These are phyloP conservation scores for Bromus sterilis DNA, from an alignment of 176 grass and related monocot species.

Conservation along the genomic window DNA sequence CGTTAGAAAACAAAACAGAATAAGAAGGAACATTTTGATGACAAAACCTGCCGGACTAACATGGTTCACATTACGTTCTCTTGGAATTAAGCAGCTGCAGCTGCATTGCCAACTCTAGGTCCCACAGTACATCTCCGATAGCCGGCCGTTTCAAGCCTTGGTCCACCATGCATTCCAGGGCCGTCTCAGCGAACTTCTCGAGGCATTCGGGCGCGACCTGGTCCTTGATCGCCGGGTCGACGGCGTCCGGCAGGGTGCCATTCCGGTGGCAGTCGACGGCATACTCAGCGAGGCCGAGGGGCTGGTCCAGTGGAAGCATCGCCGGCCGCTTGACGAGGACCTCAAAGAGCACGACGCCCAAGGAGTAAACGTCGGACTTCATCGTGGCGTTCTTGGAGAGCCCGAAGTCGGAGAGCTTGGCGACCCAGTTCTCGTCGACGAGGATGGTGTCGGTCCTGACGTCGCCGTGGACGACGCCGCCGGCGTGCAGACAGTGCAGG, in stretches of 20 bases:
- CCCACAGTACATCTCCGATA: constrained; percentile 51
- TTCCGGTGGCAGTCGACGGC: constrained; percentile 22
- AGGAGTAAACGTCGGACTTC: constrained; percentile 66
- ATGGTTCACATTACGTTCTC: neutral
- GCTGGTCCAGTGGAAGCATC: constrained; percentile 11
- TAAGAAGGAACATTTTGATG: too few relatives aligned
- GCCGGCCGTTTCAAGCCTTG: constrained; percentile 24
- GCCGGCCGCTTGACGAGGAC: constrained; percentile 44
- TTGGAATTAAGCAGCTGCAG: constrained; percentile 22
- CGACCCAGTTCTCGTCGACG: constrained; percentile 52
- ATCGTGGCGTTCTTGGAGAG: constrained; percentile 48
- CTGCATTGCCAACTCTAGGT: constrained; percentile 47
- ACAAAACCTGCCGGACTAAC: too few relatives aligned
- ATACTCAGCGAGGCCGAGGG: constrained; percentile 28
- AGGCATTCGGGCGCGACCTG: constrained; percentile 41
- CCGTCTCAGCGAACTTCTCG: constrained; percentile 37
- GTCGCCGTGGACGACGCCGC: constrained; percentile 53
- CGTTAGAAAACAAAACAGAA: too few relatives aligned
- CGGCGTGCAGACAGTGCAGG: constrained; percentile 66
- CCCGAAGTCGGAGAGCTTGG: constrained; percentile 77
- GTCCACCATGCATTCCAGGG: constrained; percentile 31
- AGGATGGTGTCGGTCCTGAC: constrained; percentile 76
- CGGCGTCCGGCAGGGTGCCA: neutral
- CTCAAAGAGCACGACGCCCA: constrained; percentile 74
- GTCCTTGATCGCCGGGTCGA: constrained; percentile 30